These are phyloP conservation scores for Porcisia deanei DNA, from an alignment of 208 protist species.

Conservation along the genomic window DNA sequence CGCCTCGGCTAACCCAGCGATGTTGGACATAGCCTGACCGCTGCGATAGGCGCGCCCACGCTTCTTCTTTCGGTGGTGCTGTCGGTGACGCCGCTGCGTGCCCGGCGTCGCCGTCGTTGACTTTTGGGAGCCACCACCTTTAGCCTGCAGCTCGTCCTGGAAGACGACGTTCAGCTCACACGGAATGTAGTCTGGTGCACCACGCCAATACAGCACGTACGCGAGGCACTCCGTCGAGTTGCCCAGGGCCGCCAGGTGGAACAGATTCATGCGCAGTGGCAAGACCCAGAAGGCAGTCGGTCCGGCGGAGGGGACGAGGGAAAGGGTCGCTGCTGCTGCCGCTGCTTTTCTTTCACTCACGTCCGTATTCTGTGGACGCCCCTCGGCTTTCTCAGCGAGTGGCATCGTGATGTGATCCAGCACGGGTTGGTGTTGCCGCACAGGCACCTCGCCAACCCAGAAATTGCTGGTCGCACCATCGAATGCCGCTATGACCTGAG, in stretches of 20 bases:
- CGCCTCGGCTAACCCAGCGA: neutral
- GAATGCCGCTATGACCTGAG: neutral
- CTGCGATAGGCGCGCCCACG: neutral
- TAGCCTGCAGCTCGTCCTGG: slow-evolving; percentile 4
- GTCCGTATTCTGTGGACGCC: neutral
- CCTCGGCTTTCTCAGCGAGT: slow-evolving; percentile 4
- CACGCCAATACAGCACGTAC: slow-evolving; percentile 36
- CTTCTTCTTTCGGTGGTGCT: slow-evolving; percentile 1
- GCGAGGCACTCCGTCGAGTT: slow-evolving; percentile 48
- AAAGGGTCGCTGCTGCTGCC: slow-evolving; percentile 16
- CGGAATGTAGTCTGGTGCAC: slow-evolving; percentile 40
- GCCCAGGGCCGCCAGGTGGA: slow-evolving; percentile 45
- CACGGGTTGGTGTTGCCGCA: slow-evolving; percentile 1
- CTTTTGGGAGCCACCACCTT: slow-evolving; percentile 11
- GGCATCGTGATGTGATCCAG: slow-evolving; percentile 18
- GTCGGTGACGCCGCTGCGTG: slow-evolving; percentile 10
- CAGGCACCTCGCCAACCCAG: neutral
- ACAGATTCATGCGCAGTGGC: slow-evolving; percentile 28
- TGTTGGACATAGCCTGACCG: neutral
- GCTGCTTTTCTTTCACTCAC: neutral
- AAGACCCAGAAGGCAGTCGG: slow-evolving; percentile 17
- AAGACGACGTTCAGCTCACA: slow-evolving; percentile 23
- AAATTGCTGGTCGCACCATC: neutral
- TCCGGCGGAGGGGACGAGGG: slow-evolving; percentile 14
- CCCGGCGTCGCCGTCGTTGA: slow-evolving; percentile 18